Percentiles rank a stretch among this genome's conserved stretches.
These are phyloP conservation scores for Orbilia brochopaga DNA, from an alignment of 2,329 filamentous ascomycete species.

Conservation along the genomic window DNA sequence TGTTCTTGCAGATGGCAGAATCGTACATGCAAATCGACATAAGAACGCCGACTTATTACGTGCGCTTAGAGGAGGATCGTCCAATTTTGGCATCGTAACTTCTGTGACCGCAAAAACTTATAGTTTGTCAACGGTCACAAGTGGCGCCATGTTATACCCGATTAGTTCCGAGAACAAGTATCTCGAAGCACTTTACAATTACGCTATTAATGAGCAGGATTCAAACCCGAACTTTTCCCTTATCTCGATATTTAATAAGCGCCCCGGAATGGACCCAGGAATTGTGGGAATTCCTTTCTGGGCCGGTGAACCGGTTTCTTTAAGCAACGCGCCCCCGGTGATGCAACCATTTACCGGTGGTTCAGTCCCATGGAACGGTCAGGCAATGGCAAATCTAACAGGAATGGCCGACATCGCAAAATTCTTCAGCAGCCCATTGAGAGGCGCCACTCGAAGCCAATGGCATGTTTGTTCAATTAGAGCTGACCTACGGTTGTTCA, in stretches of 20 bases:
- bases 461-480: constrained; percentile 19
- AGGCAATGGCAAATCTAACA: constrained; percentile 16
- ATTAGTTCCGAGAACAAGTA: background rate
- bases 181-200: constrained; percentile 2
- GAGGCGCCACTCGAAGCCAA: constrained; percentile 9
- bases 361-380: constrained; percentile 12
- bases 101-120: constrained; percentile 46
- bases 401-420: constrained; percentile 10
- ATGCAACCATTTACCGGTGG: constrained; percentile 23
- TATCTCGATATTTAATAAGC: constrained; percentile 1
- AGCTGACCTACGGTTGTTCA: constrained; percentile 17
- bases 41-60: constrained; percentile 52
- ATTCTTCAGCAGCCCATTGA: background rate
- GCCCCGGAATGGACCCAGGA: background rate
- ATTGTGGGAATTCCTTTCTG: constrained; percentile 13
- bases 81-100: constrained; percentile 57
- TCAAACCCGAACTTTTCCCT: constrained; percentile 5
- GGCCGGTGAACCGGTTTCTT: constrained; percentile 12
- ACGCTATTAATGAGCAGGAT: background rate
- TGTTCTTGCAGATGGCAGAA: constrained; percentile 63
- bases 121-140: background rate
- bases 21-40: constrained; percentile 59
- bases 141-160: background rate
- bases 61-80: constrained; percentile 55
- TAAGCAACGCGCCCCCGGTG: constrained; percentile 20